A percentile compares a stretch with the other conserved stretches of the same genome.
Conservation (phyloP, 306 rosid species). For the Trichosanthes cucumerina region DNA sequence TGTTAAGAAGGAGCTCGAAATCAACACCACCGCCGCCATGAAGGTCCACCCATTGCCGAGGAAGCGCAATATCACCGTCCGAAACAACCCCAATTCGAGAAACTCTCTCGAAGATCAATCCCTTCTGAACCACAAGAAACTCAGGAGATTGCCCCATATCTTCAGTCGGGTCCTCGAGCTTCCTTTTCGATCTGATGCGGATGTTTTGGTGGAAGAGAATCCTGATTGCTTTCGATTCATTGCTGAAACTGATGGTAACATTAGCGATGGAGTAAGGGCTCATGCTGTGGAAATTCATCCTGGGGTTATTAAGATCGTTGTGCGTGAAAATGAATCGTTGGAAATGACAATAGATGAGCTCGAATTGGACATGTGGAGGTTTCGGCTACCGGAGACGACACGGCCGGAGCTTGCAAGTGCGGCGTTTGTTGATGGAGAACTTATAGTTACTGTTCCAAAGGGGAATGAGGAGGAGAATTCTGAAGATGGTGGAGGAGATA, state of each 20-base stretch:
- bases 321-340: conserved; percentile 51
- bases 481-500: conserved; percentile 28
- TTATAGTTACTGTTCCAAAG: conserved; percentile 88
- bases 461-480: conserved; percentile 26
- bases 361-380: conserved; percentile 93
- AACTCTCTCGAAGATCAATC: conserved; percentile 36
- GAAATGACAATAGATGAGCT: conserved; percentile 63
- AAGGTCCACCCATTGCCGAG: conserved; percentile 86
- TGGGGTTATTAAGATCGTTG: conserved; percentile 84
- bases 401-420: conserved; percentile 90
- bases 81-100: conserved; percentile 31
- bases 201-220: conserved; percentile 59
- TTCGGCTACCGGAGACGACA: conserved; percentile 83
- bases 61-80: conserved; percentile 81
- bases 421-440: conserved; percentile 70
- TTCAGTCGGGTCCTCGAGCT: conserved; percentile 89
- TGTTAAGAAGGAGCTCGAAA: neutral
- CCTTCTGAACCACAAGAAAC: conserved; percentile 54
- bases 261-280: conserved; percentile 45
- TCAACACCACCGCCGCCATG: conserved; percentile 27
- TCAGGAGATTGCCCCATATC: conserved; percentile 84
- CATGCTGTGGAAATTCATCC: conserved; percentile 88
- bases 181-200: conserved; percentile 90
- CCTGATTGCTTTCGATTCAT: conserved; percentile 79
- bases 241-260: conserved; percentile 45